These are phyloP conservation scores for Fusarium sp. DNA, from an alignment of 2,329 filamentous ascomycete genomes.

Conservation along the genomic window DNA sequence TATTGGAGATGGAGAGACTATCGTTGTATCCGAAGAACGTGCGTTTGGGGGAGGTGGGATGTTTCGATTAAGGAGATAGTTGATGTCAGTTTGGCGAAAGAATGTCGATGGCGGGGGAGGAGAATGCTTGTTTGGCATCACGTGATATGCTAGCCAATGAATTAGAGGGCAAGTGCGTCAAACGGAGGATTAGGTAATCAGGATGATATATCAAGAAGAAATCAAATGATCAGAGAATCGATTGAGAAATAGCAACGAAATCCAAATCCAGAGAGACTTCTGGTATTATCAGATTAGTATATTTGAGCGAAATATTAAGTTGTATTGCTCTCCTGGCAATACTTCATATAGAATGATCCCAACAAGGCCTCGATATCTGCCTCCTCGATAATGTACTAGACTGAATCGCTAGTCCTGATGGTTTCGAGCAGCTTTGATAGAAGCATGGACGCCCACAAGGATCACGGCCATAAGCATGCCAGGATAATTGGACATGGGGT, in stretches of 20 bases:
- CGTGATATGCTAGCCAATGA: constrained; percentile 35
- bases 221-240: background rate
- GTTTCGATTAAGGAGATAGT: constrained; percentile 55
- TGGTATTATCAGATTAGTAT: background rate
- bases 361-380: constrained; percentile 27
- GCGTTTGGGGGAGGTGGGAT: constrained; percentile 49
- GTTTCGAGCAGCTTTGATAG: constrained; percentile 34
- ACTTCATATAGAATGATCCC: background rate
- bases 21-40: constrained; percentile 58
- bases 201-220: background rate
- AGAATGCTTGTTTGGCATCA: constrained; percentile 26
- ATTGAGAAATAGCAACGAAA: background rate
- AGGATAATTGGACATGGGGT: constrained; percentile 28
- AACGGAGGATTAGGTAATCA: constrained; percentile 20
- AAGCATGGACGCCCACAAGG: constrained; percentile 36
- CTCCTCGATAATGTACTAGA: constrained; percentile 42
- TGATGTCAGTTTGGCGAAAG: constrained; percentile 40
- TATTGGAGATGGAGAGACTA: constrained; percentile 50
- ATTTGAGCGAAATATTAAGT: background rate
- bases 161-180: constrained; percentile 13
- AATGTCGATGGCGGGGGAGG: constrained; percentile 52
- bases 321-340: background rate
- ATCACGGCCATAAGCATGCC: constrained; percentile 25
- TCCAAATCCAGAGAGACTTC: background rate
- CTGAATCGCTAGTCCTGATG: constrained; percentile 27